These are phyloP conservation scores for Cryphonectria radicalis DNA, from an alignment of 2,329 filamentous ascomycete species.

Conservation along the genomic window DNA sequence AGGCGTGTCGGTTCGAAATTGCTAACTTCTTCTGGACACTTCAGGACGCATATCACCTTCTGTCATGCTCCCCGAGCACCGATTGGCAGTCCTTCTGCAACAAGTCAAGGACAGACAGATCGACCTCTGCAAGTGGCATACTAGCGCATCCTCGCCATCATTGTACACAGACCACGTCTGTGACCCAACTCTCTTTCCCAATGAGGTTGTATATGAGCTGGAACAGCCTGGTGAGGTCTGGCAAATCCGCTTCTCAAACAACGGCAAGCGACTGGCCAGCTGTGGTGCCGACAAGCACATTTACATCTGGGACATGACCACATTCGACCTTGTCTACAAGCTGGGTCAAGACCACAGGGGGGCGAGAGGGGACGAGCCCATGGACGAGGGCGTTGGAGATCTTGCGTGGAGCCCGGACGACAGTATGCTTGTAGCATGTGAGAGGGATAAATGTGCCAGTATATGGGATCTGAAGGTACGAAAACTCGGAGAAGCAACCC, in stretches of 20 bases:
- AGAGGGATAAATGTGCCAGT: conserved; percentile 71
- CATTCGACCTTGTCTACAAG: conserved; percentile 66
- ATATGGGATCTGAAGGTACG: conserved; percentile 75
- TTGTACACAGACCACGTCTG: conserved; percentile 89
- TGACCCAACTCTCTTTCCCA: conserved; percentile 78
- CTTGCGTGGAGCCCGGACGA: conserved; percentile 93
- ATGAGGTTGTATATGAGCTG: conserved; percentile 71
- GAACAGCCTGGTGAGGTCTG: conserved; percentile 85
- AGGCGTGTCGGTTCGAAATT: neutral
- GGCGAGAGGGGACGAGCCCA: conserved; percentile 6
- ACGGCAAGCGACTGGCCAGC: conserved; percentile 81
- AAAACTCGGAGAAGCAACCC: conserved; percentile 21
- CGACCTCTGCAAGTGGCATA: conserved; percentile 85
- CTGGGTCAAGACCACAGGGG: conserved; percentile 62
- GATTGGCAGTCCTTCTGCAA: conserved; percentile 78
- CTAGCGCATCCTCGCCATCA: conserved; percentile 75
- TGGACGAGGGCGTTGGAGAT: conserved; percentile 70
- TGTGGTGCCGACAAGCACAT: conserved; percentile 77
- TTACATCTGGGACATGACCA: conserved; percentile 78
- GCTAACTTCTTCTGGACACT: conserved; percentile 31
- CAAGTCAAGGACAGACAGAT: conserved; percentile 87
- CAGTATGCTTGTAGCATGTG: conserved; percentile 82
- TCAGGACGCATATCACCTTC: conserved; percentile 89
- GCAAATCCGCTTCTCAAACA: conserved; percentile 88
- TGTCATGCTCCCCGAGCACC: conserved; percentile 94